phyloP scores from a whole-genome alignment of 1,139 yeast genomes.

The Debaryomyces subglobosus region DNA sequence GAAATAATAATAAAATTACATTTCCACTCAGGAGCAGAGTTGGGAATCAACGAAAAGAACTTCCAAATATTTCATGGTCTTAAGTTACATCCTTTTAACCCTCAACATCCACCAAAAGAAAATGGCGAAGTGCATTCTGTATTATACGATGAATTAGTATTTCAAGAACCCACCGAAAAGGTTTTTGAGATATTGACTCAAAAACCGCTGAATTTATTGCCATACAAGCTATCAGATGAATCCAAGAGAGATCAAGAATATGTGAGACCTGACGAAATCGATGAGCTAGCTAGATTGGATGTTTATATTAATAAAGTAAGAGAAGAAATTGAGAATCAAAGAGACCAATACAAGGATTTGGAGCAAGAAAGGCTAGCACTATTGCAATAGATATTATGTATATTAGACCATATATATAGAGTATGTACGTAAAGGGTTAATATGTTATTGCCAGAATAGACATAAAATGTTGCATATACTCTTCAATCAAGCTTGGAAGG shows the following conservation, averaged over 20 bases:
- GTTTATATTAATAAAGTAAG: constrained; percentile 66
- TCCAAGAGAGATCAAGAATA: constrained; percentile 47
- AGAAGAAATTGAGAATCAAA: constrained; percentile 55
- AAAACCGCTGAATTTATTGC: constrained; percentile 74
- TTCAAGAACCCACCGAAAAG: constrained; percentile 92
- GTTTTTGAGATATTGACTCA: constrained; percentile 78
- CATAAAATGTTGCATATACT: constrained; percentile 20
- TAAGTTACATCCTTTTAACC: constrained; percentile 87
- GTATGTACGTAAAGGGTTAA: not conserved
- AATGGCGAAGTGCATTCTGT: constrained; percentile 63
- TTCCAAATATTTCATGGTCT: constrained; percentile 85
- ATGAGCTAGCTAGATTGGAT: constrained; percentile 75
- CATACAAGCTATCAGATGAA: constrained; percentile 55
- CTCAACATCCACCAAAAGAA: constrained; percentile 40
- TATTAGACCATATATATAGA: constrained; percentile 5
- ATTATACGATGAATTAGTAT: constrained; percentile 87
- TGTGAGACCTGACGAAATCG: constrained; percentile 59
- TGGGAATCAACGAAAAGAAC: constrained; percentile 76
- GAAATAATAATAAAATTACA: constrained; percentile 87
- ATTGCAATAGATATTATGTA: constrained; percentile 27
- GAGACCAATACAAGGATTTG: constrained; percentile 52
- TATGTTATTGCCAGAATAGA: not conserved
- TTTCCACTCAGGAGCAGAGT: constrained; percentile 75
- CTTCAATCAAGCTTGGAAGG: constrained; percentile 25
- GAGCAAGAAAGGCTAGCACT: constrained; percentile 52